Evolutionary conservation across 257 asterid species (phyloP).

Genomic region (Lycium barbarum): DNA sequence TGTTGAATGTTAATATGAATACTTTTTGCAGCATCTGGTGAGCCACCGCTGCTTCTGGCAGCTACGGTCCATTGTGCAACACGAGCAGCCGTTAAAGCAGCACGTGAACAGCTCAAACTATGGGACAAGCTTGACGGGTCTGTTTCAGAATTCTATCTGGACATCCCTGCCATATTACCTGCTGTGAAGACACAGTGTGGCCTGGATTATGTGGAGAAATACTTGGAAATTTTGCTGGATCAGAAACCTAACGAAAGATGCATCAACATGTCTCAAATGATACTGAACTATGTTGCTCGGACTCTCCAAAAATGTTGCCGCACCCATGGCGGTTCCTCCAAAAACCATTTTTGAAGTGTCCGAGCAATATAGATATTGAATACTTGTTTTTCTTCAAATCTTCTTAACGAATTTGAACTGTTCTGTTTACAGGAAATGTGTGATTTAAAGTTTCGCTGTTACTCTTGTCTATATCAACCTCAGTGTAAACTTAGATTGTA

Average conservation of each 20-base stretch:
- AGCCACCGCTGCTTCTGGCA: slow-evolving; percentile 78
- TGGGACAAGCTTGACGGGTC: slow-evolving; percentile 62
- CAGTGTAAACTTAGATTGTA: background rate
- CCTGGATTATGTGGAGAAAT: slow-evolving; percentile 57
- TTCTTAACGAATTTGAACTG: background rate
- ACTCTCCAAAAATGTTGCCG: background rate
- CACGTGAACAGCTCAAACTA: slow-evolving; percentile 57
- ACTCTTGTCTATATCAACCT: background rate
- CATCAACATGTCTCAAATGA: background rate
- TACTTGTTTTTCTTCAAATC: background rate
- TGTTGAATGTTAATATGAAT: background rate
- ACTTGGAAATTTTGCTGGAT: slow-evolving; percentile 43
- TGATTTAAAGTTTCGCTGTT: background rate
- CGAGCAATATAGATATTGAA: background rate
- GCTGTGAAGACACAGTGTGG: slow-evolving; percentile 72
- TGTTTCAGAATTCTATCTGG: slow-evolving; percentile 53
- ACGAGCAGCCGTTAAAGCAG: slow-evolving; percentile 74
- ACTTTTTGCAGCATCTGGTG: slow-evolving; percentile 68
- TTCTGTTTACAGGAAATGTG: background rate
- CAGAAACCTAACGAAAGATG: slow-evolving; percentile 4
- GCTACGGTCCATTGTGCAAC: slow-evolving; percentile 81
- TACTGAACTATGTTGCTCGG: background rate
- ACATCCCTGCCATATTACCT: slow-evolving; percentile 76
- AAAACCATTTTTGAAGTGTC: background rate
- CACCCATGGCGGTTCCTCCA: background rate